These are phyloP conservation scores for Ustilago hordei DNA, from an alignment of 1,284 basidiomycete genomes.

Conservation along the genomic window DNA sequence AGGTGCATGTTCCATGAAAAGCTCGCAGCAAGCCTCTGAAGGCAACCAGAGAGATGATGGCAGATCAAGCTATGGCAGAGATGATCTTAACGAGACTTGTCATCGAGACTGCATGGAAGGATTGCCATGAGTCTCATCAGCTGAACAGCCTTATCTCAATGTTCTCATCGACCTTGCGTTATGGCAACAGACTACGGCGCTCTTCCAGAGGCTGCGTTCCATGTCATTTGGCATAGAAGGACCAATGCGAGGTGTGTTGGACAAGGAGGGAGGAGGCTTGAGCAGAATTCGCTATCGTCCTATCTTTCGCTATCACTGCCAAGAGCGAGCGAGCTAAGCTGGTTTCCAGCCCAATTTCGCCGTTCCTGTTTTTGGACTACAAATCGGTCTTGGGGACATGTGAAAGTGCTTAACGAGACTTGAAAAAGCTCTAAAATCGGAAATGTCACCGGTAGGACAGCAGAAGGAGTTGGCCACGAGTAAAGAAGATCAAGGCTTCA, in stretches of 20 bases:
- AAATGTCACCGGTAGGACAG: conserved; percentile 3
- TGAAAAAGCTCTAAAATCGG: conserved; percentile 7
- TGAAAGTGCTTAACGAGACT: conserved; percentile 23
- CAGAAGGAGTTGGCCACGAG: not conserved
- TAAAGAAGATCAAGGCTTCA: not conserved
- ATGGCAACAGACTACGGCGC: not conserved
- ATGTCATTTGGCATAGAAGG: not conserved
- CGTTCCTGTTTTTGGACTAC: not conserved
- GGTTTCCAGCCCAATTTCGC: not conserved
- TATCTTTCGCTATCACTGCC: not conserved
- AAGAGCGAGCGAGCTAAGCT: conserved; percentile 4
- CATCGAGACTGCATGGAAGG: not conserved
- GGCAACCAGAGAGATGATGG: not conserved
- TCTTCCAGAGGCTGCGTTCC: not conserved
- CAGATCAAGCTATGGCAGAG: not conserved
- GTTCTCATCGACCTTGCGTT: not conserved
- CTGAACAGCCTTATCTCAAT: not conserved
- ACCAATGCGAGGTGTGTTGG: not conserved
- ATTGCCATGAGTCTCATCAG: not conserved
- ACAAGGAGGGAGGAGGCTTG: not conserved
- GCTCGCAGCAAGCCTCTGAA: not conserved
- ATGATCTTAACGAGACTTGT: not conserved
- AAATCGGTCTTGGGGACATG: not conserved
- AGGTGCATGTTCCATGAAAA: not conserved
- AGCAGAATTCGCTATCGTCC: conserved; percentile 1